Base-by-base conservation (phyloP, 805 yeast genomes). In the Sugiyamaella lignohabitans region DNA sequence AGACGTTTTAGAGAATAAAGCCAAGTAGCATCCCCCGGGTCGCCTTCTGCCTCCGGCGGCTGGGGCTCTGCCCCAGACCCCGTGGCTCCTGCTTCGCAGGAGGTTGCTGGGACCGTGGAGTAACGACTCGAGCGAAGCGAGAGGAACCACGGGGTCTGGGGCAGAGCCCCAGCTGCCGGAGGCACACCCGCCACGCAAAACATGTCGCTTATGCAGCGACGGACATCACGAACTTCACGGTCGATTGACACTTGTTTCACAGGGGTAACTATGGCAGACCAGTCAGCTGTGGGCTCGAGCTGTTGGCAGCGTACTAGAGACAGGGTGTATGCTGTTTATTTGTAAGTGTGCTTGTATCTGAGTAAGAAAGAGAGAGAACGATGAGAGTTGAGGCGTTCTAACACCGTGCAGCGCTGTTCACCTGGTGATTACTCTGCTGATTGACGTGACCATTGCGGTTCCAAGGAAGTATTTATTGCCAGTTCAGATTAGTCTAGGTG, bases 391-490 rank as follows among this genome's bases (percentile, higher is more conserved):
- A 35, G 17, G 5, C 20, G 38, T 35, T 8, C 38, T 35, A 35
- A 35, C 6, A 17, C 38, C n/a, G n/a, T 10, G 6, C 11, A 58
- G 64, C 56, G 51, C 82, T 2, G 45, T 84, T 5, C 97, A 89
- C 59, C 74, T 85, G 18, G 84, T 89, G 11, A 77, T 87, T 58
- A 83, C 96, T 0, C 49, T 86, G 2, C 62, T 84, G 36, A 75
- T 91, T 45, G 98, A 89, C 61, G 76, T 88, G 10, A 71, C 83
- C 1, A 74, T 86, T 42, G 81, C 82, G 3, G 64, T 88, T 16
- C 93, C 94, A 0, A 53, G 59, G 5, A 56, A 66, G 20, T 73
- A 69, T 57, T 74, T 70, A 52, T 63, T 73, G 18, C 61, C 61
- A 4, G 48, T 81, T 37, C 87, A 87, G 53, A 62, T 65, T 29